phyloP scores from a whole-genome alignment of 306 rosid species.

The Argentina anserina region DNA sequence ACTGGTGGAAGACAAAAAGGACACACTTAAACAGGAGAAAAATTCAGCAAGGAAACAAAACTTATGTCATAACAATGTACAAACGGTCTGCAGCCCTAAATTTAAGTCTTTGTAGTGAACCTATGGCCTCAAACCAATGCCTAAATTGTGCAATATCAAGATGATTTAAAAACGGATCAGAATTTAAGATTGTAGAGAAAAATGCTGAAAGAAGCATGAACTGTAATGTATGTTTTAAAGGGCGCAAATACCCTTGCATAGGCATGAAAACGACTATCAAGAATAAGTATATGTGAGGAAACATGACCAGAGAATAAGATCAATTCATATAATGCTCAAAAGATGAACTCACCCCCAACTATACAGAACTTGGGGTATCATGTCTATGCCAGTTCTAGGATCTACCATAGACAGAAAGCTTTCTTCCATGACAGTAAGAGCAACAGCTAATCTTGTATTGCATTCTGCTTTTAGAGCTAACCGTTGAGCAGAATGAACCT shows the following conservation, averaged over 20 bases:
- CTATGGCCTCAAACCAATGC: neutral
- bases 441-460: slow-evolving; percentile 87
- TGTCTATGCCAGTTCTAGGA: slow-evolving; percentile 94
- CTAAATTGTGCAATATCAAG: neutral
- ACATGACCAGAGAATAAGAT: neutral
- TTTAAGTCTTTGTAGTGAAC: neutral
- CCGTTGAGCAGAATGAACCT: slow-evolving; percentile 79
- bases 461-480: slow-evolving; percentile 89
- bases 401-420: slow-evolving; percentile 93
- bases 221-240: neutral
- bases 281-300: neutral
- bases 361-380: slow-evolving; percentile 90
- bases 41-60: neutral
- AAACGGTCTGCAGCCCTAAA: neutral
- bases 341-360: slow-evolving; percentile 80
- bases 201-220: neutral
- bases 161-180: neutral
- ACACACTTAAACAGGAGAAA: neutral
- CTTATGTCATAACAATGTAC: neutral
- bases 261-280: neutral
- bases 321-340: slow-evolving; percentile 2
- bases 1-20: neutral
- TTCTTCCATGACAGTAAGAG: slow-evolving; percentile 96
- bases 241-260: neutral
- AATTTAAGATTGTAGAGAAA: neutral